phyloP scores from a whole-genome alignment of 352 stramenopile genomes.

The Hyaloperonospora brassicae region DNA sequence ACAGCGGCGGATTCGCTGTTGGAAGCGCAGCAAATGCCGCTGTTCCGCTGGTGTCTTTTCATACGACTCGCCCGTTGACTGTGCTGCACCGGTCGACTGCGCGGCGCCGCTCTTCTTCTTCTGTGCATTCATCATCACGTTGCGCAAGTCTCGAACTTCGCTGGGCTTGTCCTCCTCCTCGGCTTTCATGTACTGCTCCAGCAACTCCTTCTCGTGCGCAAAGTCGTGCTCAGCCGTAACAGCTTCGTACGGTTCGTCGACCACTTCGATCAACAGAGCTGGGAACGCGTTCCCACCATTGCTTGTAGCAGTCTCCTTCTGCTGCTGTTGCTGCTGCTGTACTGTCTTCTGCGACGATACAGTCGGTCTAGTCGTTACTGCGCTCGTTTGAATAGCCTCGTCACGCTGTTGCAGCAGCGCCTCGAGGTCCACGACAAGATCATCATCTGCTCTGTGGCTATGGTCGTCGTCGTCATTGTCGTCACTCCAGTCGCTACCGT shows the following conservation, averaged over 20 bases:
- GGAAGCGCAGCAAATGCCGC: constrained; percentile 78
- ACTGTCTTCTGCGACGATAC: constrained; percentile 5
- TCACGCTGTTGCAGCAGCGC: constrained; percentile 59
- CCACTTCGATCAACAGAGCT: constrained; percentile 56
- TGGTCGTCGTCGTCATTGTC: no score
- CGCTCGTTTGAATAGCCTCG: constrained; percentile 40
- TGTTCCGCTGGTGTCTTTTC: constrained; percentile 68
- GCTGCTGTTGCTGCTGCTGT: no score
- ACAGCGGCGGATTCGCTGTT: constrained; percentile 75
- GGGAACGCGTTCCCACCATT: constrained; percentile 36
- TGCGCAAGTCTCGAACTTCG: constrained; percentile 50
- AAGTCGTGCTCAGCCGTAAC: constrained; percentile 57
- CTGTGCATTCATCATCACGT: constrained; percentile 42
- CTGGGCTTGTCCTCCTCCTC: constrained; percentile 74
- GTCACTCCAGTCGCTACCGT: constrained; percentile 73
- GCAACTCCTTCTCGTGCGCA: constrained; percentile 58
- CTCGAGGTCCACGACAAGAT: no score
- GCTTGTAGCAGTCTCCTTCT: constrained; percentile 2
- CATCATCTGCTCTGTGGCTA: no score
- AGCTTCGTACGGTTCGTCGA: constrained; percentile 69
- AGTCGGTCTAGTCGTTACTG: constrained; percentile 6
- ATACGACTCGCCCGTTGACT: constrained; percentile 54
- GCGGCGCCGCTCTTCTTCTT: constrained; percentile 36
- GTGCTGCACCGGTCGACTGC: constrained; percentile 8
- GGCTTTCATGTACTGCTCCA: constrained; percentile 73